Conservation (phyloP, 164 flowering plant species). For the Dillenia turbinata region DNA sequence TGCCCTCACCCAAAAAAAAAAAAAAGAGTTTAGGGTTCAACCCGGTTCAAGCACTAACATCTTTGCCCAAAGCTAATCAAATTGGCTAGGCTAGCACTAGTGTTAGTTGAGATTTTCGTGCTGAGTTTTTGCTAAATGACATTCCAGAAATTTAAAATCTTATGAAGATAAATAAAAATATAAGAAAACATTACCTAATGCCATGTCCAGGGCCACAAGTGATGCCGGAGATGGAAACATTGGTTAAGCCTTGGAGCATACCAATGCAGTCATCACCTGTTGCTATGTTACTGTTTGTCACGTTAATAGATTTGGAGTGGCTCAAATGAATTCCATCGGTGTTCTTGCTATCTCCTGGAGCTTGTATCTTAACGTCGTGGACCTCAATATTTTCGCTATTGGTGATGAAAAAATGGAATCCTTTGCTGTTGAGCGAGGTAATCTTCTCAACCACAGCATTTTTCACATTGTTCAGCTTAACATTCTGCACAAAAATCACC, state of each 20-base stretch:
- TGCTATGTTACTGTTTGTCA: conserved; percentile 24
- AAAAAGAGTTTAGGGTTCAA: not conserved
- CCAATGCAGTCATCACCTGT: conserved; percentile 70
- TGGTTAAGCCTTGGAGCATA: conserved; percentile 36
- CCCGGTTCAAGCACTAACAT: no score
- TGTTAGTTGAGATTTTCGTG: no score
- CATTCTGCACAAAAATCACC: conserved; percentile 27
- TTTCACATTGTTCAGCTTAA: conserved; percentile 24
- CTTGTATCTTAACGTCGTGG: conserved; percentile 28
- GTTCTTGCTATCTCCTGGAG: conserved; percentile 54
- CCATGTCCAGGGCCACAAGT: conserved; percentile 68
- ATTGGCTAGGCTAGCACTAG: no score
- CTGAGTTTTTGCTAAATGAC: no score
- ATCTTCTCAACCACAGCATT: conserved; percentile 21
- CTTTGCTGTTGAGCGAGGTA: conserved; percentile 35
- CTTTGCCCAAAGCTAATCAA: no score
- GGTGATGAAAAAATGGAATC: conserved; percentile 31
- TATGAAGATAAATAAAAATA: no score
- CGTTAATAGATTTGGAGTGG: conserved; percentile 17
- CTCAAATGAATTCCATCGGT: conserved; percentile 60
- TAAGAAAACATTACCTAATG: conserved; percentile 29
- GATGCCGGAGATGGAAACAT: conserved; percentile 21
- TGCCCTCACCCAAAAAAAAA: conserved; percentile 18
- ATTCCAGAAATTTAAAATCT: no score
- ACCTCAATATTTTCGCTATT: conserved; percentile 17